Evolutionary conservation across 805 yeast species (phyloP), one percentile per base, ranked within the genome.

Genomic region (Teunomyces lycoperdinae): DNA sequence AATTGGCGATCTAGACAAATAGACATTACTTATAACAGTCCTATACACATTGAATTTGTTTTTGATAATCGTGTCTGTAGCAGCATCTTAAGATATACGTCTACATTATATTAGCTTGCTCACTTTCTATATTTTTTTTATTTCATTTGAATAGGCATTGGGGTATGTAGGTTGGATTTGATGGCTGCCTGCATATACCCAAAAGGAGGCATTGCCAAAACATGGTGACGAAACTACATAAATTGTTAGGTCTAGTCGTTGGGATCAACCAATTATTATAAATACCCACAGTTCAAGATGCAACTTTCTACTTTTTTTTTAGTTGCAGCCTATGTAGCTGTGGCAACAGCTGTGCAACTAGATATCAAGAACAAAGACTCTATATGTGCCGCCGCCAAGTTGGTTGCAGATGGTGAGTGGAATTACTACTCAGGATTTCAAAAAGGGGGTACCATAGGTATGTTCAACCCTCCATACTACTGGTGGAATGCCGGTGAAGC

Each of bases 401-500:
- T 35, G 2, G 56, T 74, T 1, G 66, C 62, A 1, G 52, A 64
- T 10, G 81, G 80, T 35, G 65, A 70, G 48, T 63, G 71, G 67
- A 73, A 76, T 58, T 76, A 76, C 53, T 76, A 76, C 57, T 67
- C 61, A 49, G 81, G 80, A 14, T 49, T 52, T 34, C 29, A 55
- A 29, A 55, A 63, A 47, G 80, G 79, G 11, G 80, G 80, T 27
- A 63, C 71, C 8, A 68, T 75, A 8, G 80, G 80, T 1, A 71
- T 71, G 76, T 74, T 76, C 53, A 49, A 61, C 4, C 43, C 64
- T 10, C 79, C 78, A 2, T 71, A 76, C 64, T 76, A 75, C 61
- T 76, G 80, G 80, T 76, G 80, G 80, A 67, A 76, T 50, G 78
- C 79, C 24, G 79, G 79, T 20, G 78, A 73, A 57, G 78, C 77